phyloP scores from a whole-genome alignment of 2,329 filamentous ascomycete species.

The Microsporum audouinii region DNA sequence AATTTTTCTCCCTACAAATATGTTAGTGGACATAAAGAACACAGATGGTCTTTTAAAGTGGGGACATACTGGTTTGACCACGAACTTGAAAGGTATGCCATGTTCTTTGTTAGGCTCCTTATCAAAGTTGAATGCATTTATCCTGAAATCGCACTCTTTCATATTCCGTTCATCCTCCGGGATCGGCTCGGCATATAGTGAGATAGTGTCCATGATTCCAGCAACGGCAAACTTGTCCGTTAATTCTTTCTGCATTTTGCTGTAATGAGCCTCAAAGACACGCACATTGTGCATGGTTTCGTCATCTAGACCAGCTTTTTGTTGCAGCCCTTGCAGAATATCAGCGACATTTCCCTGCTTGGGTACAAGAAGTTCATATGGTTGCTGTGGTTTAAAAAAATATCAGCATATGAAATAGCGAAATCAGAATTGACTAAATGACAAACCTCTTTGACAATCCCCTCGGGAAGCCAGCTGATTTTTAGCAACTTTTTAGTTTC shows the following conservation, averaged over 20 bases:
- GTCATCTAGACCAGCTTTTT: slow-evolving; percentile 67
- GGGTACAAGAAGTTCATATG: slow-evolving; percentile 70
- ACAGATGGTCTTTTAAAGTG: neutral
- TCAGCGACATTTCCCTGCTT: slow-evolving; percentile 76
- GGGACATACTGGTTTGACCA: slow-evolving; percentile 60
- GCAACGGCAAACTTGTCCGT: slow-evolving; percentile 59
- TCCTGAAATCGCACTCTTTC: slow-evolving; percentile 56
- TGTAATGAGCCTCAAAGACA: slow-evolving; percentile 69
- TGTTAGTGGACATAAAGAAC: neutral
- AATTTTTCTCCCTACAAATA: slow-evolving; percentile 62
- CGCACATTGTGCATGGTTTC: slow-evolving; percentile 63
- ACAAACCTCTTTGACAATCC: slow-evolving; percentile 75
- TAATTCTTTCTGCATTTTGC: slow-evolving; percentile 75
- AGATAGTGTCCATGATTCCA: slow-evolving; percentile 74
- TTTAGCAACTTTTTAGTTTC: slow-evolving; percentile 86
- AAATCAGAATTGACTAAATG: neutral
- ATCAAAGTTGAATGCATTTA: slow-evolving; percentile 86
- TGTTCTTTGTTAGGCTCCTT: slow-evolving; percentile 74
- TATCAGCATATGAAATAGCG: neutral
- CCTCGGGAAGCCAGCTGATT: slow-evolving; percentile 75
- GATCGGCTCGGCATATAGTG: slow-evolving; percentile 68
- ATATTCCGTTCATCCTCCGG: slow-evolving; percentile 54
- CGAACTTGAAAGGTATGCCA: slow-evolving; percentile 82
- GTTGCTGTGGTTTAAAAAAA: slow-evolving; percentile 44
- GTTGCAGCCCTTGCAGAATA: slow-evolving; percentile 61